Conservation (phyloP, 108 stramenopile species). For the Nitzschia sp. region DNA sequence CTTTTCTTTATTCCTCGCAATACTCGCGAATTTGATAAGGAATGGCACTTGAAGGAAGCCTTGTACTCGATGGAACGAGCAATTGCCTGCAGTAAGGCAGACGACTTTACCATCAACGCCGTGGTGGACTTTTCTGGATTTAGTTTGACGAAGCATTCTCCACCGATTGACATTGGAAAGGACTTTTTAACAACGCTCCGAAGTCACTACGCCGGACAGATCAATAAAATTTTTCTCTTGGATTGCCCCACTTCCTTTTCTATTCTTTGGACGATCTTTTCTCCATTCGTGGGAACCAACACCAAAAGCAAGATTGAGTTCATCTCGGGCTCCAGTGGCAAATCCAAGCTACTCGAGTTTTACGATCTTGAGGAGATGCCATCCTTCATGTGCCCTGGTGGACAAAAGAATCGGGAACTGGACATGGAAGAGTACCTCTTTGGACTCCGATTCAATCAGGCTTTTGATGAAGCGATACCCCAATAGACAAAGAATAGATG, state of each 20-base stretch:
- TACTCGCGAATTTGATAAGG: constrained; percentile 26
- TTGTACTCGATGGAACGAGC: constrained; percentile 52
- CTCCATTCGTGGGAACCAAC: constrained; percentile 34
- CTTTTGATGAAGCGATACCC: constrained; percentile 5
- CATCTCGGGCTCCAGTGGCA: constrained; percentile 7
- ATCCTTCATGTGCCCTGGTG: constrained; percentile 40
- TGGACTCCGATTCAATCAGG: constrained; percentile 16
- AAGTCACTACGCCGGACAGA: constrained; percentile 41
- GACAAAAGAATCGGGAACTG: constrained; percentile 20
- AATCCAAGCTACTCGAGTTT: constrained; percentile 5
- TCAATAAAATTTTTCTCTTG: constrained; percentile 41
- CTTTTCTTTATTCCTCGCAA: constrained; percentile 42
- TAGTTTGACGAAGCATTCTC: constrained; percentile 27
- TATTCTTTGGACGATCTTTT: constrained; percentile 40
- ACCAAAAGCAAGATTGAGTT: constrained; percentile 40
- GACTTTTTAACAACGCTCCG: constrained; percentile 37
- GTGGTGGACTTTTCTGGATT: constrained; percentile 49
- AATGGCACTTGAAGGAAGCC: constrained; percentile 35
- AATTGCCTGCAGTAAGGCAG: constrained; percentile 39
- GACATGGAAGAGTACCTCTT: constrained; percentile 38
- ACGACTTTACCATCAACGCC: constrained; percentile 38
- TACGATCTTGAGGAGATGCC: constrained; percentile 35
- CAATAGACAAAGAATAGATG: not conserved
- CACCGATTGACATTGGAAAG: constrained; percentile 36
- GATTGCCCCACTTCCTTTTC: constrained; percentile 39